Evolutionary conservation across 192 early-diverging fungal genomes (phyloP).

Genomic region (Linnemannia zychae): DNA sequence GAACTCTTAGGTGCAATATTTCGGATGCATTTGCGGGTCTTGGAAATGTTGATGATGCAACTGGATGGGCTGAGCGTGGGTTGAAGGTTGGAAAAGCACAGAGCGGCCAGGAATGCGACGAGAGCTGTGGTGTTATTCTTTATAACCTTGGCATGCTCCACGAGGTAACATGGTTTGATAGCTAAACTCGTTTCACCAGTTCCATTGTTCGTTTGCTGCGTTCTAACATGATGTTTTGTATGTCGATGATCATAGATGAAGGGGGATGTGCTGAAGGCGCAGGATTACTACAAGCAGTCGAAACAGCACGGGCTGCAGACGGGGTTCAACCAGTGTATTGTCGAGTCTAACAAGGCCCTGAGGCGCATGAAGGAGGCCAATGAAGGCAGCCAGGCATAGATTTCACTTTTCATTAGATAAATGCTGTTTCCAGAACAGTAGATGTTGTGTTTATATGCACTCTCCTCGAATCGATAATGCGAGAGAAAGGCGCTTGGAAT

Average conservation of each 20-base stretch:
- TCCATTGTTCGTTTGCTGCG: no score
- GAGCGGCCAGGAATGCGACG: slow-evolving; percentile 62
- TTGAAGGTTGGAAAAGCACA: slow-evolving; percentile 53
- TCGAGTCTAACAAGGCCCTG: slow-evolving; percentile 58
- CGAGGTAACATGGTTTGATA: slow-evolving; percentile 57
- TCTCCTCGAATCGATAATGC: no score
- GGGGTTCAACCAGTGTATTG: slow-evolving; percentile 52
- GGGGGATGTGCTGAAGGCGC: slow-evolving; percentile 53
- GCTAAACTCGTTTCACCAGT: background rate
- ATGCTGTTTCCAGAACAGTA: no score
- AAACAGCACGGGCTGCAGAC: slow-evolving; percentile 58
- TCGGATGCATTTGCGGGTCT: slow-evolving; percentile 67
- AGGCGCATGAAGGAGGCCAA: slow-evolving; percentile 46
- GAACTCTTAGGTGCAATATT: slow-evolving; percentile 60
- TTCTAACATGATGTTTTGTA: slow-evolving; percentile 2
- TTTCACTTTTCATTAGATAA: no score
- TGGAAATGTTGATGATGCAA: slow-evolving; percentile 64
- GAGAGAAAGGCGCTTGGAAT: no score
- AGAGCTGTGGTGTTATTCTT: slow-evolving; percentile 66
- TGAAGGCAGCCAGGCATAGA: slow-evolving; percentile 27
- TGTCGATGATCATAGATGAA: slow-evolving; percentile 50
- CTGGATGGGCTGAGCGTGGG: slow-evolving; percentile 67
- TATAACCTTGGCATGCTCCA: slow-evolving; percentile 71
- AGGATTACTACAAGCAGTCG: slow-evolving; percentile 57
- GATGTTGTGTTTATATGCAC: no score